Percentiles rank a stretch among this genome's conserved stretches.
These are phyloP conservation scores for Anisogramma anomala DNA, from an alignment of 2,329 filamentous ascomycete species.

Conservation along the genomic window DNA sequence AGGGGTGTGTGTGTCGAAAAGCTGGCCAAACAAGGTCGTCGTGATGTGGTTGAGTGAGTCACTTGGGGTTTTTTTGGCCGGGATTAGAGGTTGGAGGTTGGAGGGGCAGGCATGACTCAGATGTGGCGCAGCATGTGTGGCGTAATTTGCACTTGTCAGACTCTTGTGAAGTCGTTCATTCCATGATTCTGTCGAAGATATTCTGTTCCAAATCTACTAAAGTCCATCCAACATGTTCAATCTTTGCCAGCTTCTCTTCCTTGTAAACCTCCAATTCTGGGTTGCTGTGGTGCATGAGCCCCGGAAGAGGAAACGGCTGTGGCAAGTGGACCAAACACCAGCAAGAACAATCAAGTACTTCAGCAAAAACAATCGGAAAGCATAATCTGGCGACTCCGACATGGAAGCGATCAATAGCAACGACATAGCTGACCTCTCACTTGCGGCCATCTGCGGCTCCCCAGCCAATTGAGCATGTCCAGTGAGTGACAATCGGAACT, in stretches of 20 bases:
- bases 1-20: not conserved
- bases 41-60: slow-evolving; percentile 10
- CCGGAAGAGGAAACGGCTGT: not conserved
- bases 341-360: not conserved
- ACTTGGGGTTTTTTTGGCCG: slow-evolving; percentile 13
- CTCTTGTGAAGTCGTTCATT: too few species aligned
- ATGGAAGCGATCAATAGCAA: too few species aligned
- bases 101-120: slow-evolving; percentile 12
- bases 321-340: not conserved
- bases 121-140: slow-evolving; percentile 1
- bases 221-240: too few species aligned
- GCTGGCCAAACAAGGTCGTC: too few species aligned
- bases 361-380: not conserved
- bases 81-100: slow-evolving; percentile 1
- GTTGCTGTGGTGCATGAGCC: not conserved
- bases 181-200: too few species aligned
- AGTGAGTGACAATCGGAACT: too few species aligned
- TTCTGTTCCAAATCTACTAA: too few species aligned
- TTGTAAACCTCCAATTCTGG: not conserved
- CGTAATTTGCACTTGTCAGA: not conserved
- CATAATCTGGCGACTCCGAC: too few species aligned
- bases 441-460: too few species aligned
- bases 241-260: not conserved
- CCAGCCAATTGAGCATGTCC: too few species aligned
- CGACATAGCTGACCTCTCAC: too few species aligned